A percentile compares a stretch with the other conserved stretches of the same genome.
Conservation (phyloP, 106 monocot species). For the Phalaenopsis equestris region DNA sequence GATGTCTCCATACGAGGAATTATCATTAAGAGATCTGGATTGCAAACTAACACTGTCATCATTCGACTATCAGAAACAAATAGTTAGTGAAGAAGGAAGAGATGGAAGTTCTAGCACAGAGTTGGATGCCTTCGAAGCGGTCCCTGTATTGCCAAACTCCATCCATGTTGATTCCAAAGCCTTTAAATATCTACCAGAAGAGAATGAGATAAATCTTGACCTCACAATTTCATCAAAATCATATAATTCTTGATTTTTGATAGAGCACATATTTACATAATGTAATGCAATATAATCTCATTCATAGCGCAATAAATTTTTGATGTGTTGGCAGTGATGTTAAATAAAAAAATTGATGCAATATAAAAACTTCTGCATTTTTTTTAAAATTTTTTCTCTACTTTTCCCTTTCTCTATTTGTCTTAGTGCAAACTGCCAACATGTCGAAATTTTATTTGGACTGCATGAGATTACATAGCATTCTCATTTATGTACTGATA, state of each 20-base stretch:
- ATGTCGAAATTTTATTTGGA: too few relatives aligned
- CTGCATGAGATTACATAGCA: too few relatives aligned
- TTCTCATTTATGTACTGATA: background rate
- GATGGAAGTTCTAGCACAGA: conserved; percentile 4
- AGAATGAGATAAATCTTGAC: background rate
- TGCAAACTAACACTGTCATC: too few relatives aligned
- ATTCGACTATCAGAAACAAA: background rate
- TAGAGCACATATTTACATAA: too few relatives aligned
- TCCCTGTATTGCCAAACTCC: background rate
- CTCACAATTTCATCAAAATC: conserved; percentile 4
- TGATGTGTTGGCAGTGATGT: too few relatives aligned
- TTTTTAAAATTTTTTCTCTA: too few relatives aligned
- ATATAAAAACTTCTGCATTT: too few relatives aligned
- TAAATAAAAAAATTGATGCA: too few relatives aligned
- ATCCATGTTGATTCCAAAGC: background rate
- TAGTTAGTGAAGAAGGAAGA: background rate
- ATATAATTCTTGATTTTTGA: background rate
- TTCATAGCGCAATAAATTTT: too few relatives aligned
- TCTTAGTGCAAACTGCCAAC: too few relatives aligned
- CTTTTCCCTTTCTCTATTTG: too few relatives aligned
- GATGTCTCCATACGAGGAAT: background rate
- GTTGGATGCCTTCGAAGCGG: background rate
- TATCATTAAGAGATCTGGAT: background rate
- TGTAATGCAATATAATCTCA: too few relatives aligned
- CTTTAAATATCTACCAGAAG: background rate